Evolutionary conservation across 2,329 filamentous ascomycete genomes (phyloP), one percentile per base, ranked within the genome.

Genomic region (Metarhizium sp.): DNA sequence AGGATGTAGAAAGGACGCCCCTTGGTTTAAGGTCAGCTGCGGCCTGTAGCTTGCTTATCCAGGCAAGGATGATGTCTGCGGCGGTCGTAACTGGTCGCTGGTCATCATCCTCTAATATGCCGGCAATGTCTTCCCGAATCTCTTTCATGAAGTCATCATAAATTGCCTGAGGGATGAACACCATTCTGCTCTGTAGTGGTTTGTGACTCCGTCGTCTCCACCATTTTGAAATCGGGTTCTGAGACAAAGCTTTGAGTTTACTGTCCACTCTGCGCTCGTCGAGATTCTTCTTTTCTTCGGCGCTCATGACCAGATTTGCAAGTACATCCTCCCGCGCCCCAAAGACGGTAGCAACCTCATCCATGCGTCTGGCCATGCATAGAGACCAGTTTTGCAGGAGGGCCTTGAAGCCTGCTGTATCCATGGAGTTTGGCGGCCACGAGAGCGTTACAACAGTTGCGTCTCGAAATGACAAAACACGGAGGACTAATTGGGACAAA

Each of bases 321-420:
- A 58, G 46, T 18, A 50, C 48, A 50, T 58, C 56, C 3, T 32
- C 51, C 18, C 48, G 40, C 14, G 47, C 25, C n/a, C 53, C 56
- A 48, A 53, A 46, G 10, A 54, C 51, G 10, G 32, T 6, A 6
- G 53, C 47, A 30, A 55, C 51, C n/a, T 40, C 36, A 6, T 49
- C 25, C 40, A 14, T 25, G 30, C 51, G 53, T 16, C 56, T 53
- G 11, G 50, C 51, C 38, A 58, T 36, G 32, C 55, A 54, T 32
- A 55, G 51, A 14, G 56, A 58, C 56, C 56, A 58, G 34, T 55
- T 55, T 14, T 58, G 32, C 1, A 58, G 34, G 18, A 58, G 53
- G 3, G 46, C 51, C 32, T 51, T 53, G 47, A 58, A 55, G 47
- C 56, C 50, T 18, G 50, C 53, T n/a, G 51, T 46, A 34, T 58